These are phyloP conservation scores for Aspergillus sclerotiicarbonarius DNA, from an alignment of 495 filamentous ascomycete genomes.

Conservation along the genomic window DNA sequence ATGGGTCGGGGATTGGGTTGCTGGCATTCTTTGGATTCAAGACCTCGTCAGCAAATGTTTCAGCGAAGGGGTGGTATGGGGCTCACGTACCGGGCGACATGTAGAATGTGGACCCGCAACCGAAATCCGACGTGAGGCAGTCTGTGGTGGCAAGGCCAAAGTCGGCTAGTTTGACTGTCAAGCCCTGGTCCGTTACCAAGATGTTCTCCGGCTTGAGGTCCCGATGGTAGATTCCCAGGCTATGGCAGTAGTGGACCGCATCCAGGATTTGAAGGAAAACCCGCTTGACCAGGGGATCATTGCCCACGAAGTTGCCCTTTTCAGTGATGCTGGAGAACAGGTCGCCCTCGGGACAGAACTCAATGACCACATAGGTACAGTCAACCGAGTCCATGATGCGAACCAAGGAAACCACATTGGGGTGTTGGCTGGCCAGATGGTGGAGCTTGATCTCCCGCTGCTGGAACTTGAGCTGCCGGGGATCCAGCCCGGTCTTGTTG, in stretches of 20 bases:
- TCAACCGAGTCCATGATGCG: constrained; percentile 92
- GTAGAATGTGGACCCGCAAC: constrained; percentile 98
- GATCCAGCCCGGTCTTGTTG: constrained; percentile 87
- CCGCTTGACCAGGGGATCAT: constrained; percentile 81
- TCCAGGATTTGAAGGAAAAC: constrained; percentile 96
- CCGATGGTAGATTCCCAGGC: constrained; percentile 90
- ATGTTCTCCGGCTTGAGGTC: constrained; percentile 99
- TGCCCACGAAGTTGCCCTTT: constrained; percentile 84
- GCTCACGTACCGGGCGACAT: constrained; percentile 88
- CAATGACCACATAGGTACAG: constrained; percentile 95
- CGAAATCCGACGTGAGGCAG: constrained; percentile 84
- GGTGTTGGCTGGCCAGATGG: constrained; percentile 80
- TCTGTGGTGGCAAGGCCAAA: constrained; percentile 93
- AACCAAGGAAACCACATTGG: constrained; percentile 89
- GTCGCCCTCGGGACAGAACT: constrained; percentile 97
- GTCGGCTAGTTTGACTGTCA: constrained; percentile 92
- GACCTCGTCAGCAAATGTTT: constrained; percentile 1
- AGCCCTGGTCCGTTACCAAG: constrained; percentile 80
- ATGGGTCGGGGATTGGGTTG: constrained; percentile 74
- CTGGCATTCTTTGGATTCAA: constrained; percentile 74
- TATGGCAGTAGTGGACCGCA: constrained; percentile 95
- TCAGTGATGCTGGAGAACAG: constrained; percentile 97
- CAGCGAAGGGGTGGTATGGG: background rate
- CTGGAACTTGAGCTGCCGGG: constrained; percentile 84
- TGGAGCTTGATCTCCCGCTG: constrained; percentile 90